Percentiles rank a stretch among this genome's conserved stretches.
Conservation (phyloP, 345 rosid species). For the Conringia planisiliqua region DNA sequence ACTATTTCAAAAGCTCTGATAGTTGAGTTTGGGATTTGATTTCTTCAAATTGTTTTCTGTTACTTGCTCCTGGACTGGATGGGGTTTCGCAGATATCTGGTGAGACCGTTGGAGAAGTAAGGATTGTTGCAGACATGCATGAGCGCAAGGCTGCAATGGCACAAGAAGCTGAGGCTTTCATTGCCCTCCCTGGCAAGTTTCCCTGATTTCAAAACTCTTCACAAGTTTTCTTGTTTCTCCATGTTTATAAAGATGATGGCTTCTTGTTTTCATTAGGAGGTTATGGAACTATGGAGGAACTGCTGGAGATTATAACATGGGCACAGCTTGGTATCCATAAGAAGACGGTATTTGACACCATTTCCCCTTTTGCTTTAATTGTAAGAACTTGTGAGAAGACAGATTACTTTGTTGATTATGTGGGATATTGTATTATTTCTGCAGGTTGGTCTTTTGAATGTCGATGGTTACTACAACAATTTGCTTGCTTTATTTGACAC, state of each 20-base stretch:
- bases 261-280: slow-evolving; percentile 53
- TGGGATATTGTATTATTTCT: neutral
- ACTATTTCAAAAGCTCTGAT: neutral
- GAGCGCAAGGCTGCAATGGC: slow-evolving; percentile 98
- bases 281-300: slow-evolving; percentile 97
- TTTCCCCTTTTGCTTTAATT: neutral
- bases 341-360: slow-evolving; percentile 55
- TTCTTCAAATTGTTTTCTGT: neutral
- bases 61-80: neutral
- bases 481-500: slow-evolving; percentile 84
- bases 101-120: slow-evolving; percentile 77
- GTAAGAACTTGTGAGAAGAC: neutral
- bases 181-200: slow-evolving; percentile 90
- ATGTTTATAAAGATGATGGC: neutral
- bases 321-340: slow-evolving; percentile 92
- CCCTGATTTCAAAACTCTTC: slow-evolving; percentile 22
- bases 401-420: neutral
- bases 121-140: slow-evolving; percentile 84
- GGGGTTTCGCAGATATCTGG: slow-evolving; percentile 71
- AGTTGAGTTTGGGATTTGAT: neutral
- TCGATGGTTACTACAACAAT: slow-evolving; percentile 85
- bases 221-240: neutral
- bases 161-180: slow-evolving; percentile 84
- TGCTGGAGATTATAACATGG: slow-evolving; percentile 97
- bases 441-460: slow-evolving; percentile 93